Conservation (phyloP, 140 eudicot species). For the Senecio squalidus region DNA sequence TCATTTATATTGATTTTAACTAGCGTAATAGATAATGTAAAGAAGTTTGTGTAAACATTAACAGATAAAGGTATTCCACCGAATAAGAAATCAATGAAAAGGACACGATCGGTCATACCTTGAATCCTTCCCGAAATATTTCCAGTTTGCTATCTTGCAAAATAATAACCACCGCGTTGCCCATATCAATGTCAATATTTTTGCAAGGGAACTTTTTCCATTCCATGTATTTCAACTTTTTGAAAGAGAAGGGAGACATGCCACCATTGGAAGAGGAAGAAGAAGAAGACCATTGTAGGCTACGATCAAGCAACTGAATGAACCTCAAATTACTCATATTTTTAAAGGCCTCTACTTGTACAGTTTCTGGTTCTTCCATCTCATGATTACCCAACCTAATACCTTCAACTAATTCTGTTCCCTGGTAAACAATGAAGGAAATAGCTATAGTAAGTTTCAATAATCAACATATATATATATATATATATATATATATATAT, state of each 20-base stretch:
- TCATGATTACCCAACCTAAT: not conserved
- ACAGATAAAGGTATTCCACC: too few species aligned
- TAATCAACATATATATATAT: not conserved
- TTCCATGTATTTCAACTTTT: not conserved
- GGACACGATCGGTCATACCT: too few species aligned
- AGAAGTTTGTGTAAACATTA: too few species aligned
- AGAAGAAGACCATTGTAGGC: not conserved
- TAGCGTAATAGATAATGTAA: too few species aligned
- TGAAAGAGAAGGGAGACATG: not conserved
- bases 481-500: too few species aligned
- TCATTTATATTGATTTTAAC: too few species aligned
- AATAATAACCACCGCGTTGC: not conserved
- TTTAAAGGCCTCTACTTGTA: not conserved
- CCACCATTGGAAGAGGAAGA: not conserved
- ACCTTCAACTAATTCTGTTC: not conserved
- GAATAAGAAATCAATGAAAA: too few species aligned
- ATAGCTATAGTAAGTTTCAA: not conserved
- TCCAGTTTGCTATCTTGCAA: not conserved
- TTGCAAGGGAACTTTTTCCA: not conserved
- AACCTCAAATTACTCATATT: constrained; percentile 7
- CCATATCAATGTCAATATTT: not conserved
- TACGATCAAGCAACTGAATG: not conserved
- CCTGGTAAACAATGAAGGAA: not conserved
- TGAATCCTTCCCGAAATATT: not conserved
- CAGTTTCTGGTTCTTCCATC: not conserved